Conservation (phyloP, 331 rosid species). For the Rosa hybrid region DNA sequence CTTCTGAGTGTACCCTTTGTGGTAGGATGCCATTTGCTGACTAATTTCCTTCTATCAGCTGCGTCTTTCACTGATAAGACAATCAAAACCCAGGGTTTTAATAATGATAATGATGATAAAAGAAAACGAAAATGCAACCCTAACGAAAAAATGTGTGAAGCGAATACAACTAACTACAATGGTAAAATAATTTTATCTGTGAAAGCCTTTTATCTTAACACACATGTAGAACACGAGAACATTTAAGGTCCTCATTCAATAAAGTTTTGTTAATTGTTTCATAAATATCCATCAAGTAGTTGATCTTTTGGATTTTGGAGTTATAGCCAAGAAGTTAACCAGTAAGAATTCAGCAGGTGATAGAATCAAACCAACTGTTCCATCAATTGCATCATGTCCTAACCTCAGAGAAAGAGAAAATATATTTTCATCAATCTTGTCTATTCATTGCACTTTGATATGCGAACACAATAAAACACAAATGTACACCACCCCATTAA, state of each 20-base stretch:
- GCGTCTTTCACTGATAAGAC: constrained; percentile 57
- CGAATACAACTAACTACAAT: not conserved
- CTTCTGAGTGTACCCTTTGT: constrained; percentile 86
- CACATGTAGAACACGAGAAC: not conserved
- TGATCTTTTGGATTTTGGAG: not conserved
- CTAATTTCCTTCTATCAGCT: constrained; percentile 58
- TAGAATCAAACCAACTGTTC: not conserved
- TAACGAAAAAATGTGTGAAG: not conserved
- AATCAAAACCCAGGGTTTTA: not conserved
- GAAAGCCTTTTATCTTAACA: not conserved
- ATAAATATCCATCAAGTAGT: not conserved
- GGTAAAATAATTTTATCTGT: not conserved
- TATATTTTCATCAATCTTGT: not conserved
- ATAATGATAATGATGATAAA: not conserved
- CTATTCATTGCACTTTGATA: not conserved
- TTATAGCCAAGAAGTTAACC: not conserved
- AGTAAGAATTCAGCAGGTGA: not conserved
- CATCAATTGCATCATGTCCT: not conserved
- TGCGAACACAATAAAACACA: not conserved
- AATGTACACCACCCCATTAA: not conserved
- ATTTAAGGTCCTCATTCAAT: not conserved
- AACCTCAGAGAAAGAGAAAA: not conserved
- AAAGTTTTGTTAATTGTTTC: not conserved
- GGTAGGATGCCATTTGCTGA: constrained; percentile 96
- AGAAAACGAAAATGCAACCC: not conserved